Conservation (phyloP, 495 filamentous ascomycete species). For the Cercophora newfieldiana region DNA sequence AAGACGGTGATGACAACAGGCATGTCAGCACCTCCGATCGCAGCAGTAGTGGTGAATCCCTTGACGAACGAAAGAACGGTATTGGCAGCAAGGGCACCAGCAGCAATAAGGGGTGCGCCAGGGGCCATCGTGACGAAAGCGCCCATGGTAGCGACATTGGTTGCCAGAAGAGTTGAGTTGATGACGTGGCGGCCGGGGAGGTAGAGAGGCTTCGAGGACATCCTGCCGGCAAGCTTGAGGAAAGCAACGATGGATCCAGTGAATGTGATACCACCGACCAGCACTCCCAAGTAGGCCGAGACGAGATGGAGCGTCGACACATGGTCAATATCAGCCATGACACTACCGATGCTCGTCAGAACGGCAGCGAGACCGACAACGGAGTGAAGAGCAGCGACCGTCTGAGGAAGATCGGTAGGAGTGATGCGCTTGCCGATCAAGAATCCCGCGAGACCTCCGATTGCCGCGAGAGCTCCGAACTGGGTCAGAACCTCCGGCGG, state of each 20-base stretch:
- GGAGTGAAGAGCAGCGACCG: constrained; percentile 76
- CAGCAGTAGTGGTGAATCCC: constrained; percentile 77
- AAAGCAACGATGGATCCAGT: constrained; percentile 82
- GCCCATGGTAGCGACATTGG: constrained; percentile 76
- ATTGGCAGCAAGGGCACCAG: constrained; percentile 69
- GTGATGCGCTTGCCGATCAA: constrained; percentile 81
- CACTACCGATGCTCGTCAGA: constrained; percentile 77
- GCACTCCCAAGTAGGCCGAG: constrained; percentile 74
- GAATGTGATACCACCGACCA: constrained; percentile 81
- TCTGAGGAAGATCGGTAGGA: constrained; percentile 78
- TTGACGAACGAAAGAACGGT: constrained; percentile 75
- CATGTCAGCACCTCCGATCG: constrained; percentile 86
- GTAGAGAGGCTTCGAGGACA: constrained; percentile 70
- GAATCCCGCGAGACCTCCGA: constrained; percentile 61
- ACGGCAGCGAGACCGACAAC: constrained; percentile 82
- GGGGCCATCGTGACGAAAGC: constrained; percentile 76
- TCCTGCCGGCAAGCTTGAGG: constrained; percentile 72
- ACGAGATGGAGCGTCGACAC: constrained; percentile 74
- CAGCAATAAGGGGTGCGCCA: constrained; percentile 69
- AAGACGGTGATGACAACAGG: constrained; percentile 83
- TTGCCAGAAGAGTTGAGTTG: constrained; percentile 67
- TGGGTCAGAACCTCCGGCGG: constrained; percentile 69
- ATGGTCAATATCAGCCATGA: constrained; percentile 65
- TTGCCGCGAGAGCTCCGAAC: constrained; percentile 67
- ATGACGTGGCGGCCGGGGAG: constrained; percentile 69